Evolutionary conservation across 1,284 basidiomycete species (phyloP), one percentile per base, ranked within the genome.

Genomic region (Melanopsichium pennsylvanicum): DNA sequence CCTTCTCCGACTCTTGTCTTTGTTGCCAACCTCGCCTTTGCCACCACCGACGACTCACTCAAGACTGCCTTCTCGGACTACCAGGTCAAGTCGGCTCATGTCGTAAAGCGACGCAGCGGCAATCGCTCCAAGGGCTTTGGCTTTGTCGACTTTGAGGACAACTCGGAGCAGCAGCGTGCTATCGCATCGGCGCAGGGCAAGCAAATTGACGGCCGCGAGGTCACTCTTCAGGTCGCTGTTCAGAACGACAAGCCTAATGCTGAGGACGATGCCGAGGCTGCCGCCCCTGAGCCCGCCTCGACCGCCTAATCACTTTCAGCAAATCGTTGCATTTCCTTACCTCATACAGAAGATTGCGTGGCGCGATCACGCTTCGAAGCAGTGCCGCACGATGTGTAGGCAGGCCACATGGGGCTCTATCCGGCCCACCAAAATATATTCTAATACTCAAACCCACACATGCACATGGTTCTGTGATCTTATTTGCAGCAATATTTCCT

Each of bases 1-100:
- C 74, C 75, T 18, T 74, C 70, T 46, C 58, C 70, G 64, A 78
- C 76, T 19, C 68, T 76, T 39, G 55, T 78, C 36, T 78, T 78
- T 57, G 76, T 76, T 18, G 67, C 75, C 64, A 76, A 76, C 56
- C 66, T 78, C 25, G 52, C 74, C 16, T 78, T 75, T 37, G 54
- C 61, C 41, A 69, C 70, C 35, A 70, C 54, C 62, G 72, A 76
- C 48, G 75, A 74, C 5, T 59, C 55, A 34, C 72, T 78, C 51
- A 68, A 69, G 49, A 62, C 54, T 10, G 74, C 72, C 31, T 77
- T 77, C 33, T 35, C 57, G 11, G 58, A 60, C 29, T 72, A 52
- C 56, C 62, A 70, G 64, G 46, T 75, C 61, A 68, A 58, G 51
- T 66, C 62, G 34, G 74, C 75, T 15, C 64, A 68, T 54, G 70